Evolutionary conservation across 169 alveolate genomes (phyloP), one percentile per base, ranked within the genome.

Genomic region (Plasmodium berghei): DNA sequence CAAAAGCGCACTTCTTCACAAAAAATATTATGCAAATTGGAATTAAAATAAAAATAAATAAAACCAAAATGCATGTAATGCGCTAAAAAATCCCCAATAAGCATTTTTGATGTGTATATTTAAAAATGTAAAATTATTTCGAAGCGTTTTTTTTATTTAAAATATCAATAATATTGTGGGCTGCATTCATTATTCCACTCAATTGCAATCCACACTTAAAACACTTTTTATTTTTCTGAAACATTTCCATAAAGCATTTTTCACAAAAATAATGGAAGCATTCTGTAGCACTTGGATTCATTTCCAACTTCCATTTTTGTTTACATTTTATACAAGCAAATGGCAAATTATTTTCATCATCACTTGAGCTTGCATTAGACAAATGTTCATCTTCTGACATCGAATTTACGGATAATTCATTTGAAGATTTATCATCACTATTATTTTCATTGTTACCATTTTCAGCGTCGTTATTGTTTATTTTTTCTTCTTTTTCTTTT

Each of bases 201-300:
- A 97, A 95, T 26, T 94, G 87, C 56, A 94, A 80, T 2, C 95
- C 94, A 88, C 99, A 97, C 45, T 87, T 92, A 64, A 94, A 93
- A 69, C 99, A 97, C 40, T 94, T 94, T 67, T 90, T 90, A 75
- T 93, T 93, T 16, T 89, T 95, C 42, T 90, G 80, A 93, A 95
- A 97, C 56, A 96, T 89, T 18, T 94, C 89, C 28, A 97, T 77
- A 22, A 98, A 97, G 89, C 99, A 98, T 54, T 86, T 88, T 85
- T 97, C 99, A 87, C 99, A 98, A 90, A 97, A 98, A 89, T 95
- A 96, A 91, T 98, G 99, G 16, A 87, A 83, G 66, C 99, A 98
- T 61, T 92, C 85, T 5, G 99, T 97, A 42, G 95, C 94, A 14
- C 97, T 94, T 20, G 99, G 99, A 20, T 93, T 87, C 96, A 93